These are phyloP conservation scores for Ascochyta pisi DNA, from an alignment of 2,329 filamentous ascomycete species.

Conservation along the genomic window DNA sequence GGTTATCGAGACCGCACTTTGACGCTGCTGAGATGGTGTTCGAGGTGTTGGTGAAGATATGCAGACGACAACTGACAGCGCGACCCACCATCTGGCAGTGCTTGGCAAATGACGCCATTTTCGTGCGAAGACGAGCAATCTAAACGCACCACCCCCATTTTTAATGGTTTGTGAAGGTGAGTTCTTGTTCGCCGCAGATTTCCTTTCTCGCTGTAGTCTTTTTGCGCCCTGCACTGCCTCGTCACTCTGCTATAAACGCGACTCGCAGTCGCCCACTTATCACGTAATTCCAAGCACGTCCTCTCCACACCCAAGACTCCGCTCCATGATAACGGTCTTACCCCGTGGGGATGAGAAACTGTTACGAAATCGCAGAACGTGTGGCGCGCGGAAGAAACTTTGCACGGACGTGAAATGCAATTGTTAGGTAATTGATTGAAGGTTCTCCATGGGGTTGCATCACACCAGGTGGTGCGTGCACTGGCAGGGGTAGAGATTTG, in stretches of 20 bases:
- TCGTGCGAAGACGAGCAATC: not conserved
- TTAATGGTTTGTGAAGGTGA: too few species aligned
- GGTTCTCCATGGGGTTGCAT: slow-evolving; percentile 10
- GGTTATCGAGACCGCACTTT: slow-evolving; percentile 6
- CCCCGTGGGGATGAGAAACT: slow-evolving; percentile 8
- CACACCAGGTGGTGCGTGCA: not conserved
- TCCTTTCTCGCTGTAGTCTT: not conserved
- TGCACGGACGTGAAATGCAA: slow-evolving; percentile 3
- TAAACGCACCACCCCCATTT: too few species aligned
- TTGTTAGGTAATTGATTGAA: slow-evolving; percentile 15
- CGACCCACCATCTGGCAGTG: not conserved
- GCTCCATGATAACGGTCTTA: not conserved
- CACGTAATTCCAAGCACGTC: slow-evolving; percentile 13
- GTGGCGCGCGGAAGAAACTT: not conserved
- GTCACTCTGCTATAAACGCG: not conserved
- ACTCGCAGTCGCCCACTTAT: not conserved
- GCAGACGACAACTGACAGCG: not conserved
- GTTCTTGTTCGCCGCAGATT: not conserved
- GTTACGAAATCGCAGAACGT: slow-evolving; percentile 8
- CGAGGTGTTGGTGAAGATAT: not conserved
- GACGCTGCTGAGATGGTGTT: not conserved
- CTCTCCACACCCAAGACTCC: slow-evolving; percentile 10
- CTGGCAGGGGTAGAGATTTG: too few species aligned
- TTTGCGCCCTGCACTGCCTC: not conserved
- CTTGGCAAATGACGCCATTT: slow-evolving; percentile 7